Evolutionary conservation across 805 yeast species (phyloP), one percentile per base, ranked within the genome.

Genomic region (Jamesozyma hellenica): DNA sequence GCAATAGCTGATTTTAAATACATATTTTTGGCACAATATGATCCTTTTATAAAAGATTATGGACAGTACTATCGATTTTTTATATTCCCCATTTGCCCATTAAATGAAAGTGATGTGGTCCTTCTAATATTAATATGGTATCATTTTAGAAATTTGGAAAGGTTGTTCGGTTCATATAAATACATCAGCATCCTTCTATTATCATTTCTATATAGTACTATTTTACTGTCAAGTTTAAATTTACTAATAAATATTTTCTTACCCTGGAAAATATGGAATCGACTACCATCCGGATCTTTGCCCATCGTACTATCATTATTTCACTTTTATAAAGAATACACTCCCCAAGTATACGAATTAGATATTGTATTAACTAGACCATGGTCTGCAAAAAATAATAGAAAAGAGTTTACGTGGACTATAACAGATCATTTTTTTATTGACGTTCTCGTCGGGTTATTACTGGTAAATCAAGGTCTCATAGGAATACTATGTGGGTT

Each of bases 31-130:
- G 46, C 52, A 21, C 48, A 48, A 19, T 51, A 48, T 37, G 56
- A 53, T 42, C 86, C 86, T 2, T 75, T 69, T 49, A 64, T 79
- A 9, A 49, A 66, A 2, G 65, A 70, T 42, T 77, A 78, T 62
- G 39, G 54, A 11, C 86, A 79, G 46, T 77, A 68, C 51, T 78
- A 80, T 73, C 59, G 84, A 38, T 52, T 74, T 8, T 34, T 67
- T 7, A 52, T 68, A 6, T 70, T 66, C 47, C 84, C 76, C 51
- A 21, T 72, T 11, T 62, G 72, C n/a, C 72, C 74, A 37, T 64
- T 73, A 33, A 77, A 74, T 51, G 82, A 77, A 52, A 69, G 79
- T 4, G 82, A 79, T 55, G 74, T 69, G 42, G 46, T 75, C 3
- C 51, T 67, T 2, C 51, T 69, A 10, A 54, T 72, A 12, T 50